Conservation (phyloP, 2,329 filamentous ascomycete species). For the Coleophoma cylindrospora region DNA sequence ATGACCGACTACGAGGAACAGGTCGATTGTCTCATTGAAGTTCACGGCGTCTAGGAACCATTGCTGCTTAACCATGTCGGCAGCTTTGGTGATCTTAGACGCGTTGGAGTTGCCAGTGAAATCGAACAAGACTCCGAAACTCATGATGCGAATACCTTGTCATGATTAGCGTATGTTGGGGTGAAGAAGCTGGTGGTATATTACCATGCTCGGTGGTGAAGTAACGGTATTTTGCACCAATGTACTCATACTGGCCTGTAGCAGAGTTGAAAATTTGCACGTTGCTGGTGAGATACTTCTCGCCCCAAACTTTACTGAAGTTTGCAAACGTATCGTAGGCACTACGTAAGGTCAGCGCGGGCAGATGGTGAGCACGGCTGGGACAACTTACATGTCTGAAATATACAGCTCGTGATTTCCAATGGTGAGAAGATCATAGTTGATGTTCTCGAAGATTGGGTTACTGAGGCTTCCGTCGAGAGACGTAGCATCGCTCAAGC, state of each 20-base stretch:
- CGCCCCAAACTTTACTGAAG: slow-evolving; percentile 68
- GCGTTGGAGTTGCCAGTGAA: slow-evolving; percentile 89
- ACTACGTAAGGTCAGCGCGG: neutral
- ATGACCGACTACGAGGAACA: slow-evolving; percentile 82
- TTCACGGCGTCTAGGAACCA: slow-evolving; percentile 82
- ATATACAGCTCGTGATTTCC: slow-evolving; percentile 96
- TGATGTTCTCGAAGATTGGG: slow-evolving; percentile 76
- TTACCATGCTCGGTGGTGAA: slow-evolving; percentile 83
- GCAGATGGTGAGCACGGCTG: neutral
- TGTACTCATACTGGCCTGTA: slow-evolving; percentile 64
- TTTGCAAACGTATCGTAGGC: slow-evolving; percentile 72
- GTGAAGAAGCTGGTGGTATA: neutral
- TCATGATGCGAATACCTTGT: slow-evolving; percentile 19
- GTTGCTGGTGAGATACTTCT: slow-evolving; percentile 85
- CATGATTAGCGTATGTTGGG: too few species aligned
- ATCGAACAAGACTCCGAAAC: slow-evolving; percentile 83
- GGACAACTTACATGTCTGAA: slow-evolving; percentile 45
- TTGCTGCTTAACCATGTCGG: slow-evolving; percentile 70
- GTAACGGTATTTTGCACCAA: slow-evolving; percentile 77
- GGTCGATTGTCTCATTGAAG: slow-evolving; percentile 65
- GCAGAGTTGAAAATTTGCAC: slow-evolving; percentile 76
- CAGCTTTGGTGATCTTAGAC: slow-evolving; percentile 72
- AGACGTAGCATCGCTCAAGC: slow-evolving; percentile 82
- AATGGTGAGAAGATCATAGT: slow-evolving; percentile 76
- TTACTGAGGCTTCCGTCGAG: slow-evolving; percentile 86